Conservation (phyloP, 768 basidiomycete species). For the Gloeophyllum trabeum region DNA sequence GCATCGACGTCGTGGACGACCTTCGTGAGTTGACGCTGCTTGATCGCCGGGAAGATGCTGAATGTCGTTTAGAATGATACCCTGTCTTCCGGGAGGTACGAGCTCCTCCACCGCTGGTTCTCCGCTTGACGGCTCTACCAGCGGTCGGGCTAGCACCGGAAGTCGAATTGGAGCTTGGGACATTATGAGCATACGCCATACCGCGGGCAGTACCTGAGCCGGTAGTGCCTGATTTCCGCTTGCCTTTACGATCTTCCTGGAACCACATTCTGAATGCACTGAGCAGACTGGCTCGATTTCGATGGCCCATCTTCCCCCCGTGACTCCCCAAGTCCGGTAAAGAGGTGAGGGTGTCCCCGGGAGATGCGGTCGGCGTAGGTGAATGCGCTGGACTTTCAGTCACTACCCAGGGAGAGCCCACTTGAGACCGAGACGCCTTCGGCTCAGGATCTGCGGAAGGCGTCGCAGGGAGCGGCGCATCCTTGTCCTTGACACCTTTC, state of each 20-base stretch:
- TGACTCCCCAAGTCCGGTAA: constrained; percentile 27
- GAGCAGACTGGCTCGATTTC: constrained; percentile 72
- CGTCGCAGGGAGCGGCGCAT: constrained; percentile 32
- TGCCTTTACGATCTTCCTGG: constrained; percentile 82
- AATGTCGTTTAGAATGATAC: constrained; percentile 56
- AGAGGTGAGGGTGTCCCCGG: constrained; percentile 38
- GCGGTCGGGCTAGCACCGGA: constrained; percentile 2
- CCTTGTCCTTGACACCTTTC: constrained; percentile 40
- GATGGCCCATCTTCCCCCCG: constrained; percentile 26
- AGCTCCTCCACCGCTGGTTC: constrained; percentile 28
- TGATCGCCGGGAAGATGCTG: constrained; percentile 74
- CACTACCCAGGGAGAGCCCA: constrained; percentile 70
- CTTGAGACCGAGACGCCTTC: constrained; percentile 24
- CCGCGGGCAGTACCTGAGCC: constrained; percentile 7
- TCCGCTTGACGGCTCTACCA: constrained; percentile 33
- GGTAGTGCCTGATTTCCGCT: constrained; percentile 43
- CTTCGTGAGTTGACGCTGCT: constrained; percentile 86
- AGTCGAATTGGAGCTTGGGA: background rate
- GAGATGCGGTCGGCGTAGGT: constrained; percentile 43
- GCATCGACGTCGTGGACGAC: constrained; percentile 42
- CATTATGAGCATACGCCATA: constrained; percentile 11
- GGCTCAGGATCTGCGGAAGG: constrained; percentile 34
- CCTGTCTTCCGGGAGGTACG: constrained; percentile 18
- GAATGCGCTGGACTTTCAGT: constrained; percentile 19
- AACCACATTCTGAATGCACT: constrained; percentile 88